These are phyloP conservation scores for Sherardia arvensis DNA, from an alignment of 257 asterid genomes.

Conservation along the genomic window DNA sequence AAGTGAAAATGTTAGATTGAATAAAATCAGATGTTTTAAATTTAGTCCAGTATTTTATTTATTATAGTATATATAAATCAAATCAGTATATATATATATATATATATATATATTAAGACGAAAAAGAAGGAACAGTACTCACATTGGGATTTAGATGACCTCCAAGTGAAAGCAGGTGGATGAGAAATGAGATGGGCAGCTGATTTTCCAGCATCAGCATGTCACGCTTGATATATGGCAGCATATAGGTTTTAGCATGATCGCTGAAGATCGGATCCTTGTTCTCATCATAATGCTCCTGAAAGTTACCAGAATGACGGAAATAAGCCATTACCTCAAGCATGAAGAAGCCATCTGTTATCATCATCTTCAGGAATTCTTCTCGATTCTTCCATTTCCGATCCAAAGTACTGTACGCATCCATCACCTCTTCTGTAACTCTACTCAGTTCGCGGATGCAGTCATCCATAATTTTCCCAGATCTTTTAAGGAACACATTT, in stretches of 20 bases:
- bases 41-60: too few species aligned
- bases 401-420: constrained; percentile 27
- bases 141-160: not conserved
- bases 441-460: constrained; percentile 12
- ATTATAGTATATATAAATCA: too few species aligned
- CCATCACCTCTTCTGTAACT: constrained; percentile 23
- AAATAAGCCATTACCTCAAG: not conserved
- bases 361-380: not conserved
- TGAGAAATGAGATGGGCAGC: not conserved
- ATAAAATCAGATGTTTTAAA: too few species aligned
- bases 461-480: constrained; percentile 14
- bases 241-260: constrained; percentile 23
- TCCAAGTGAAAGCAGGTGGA: not conserved
- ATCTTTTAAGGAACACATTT: constrained; percentile 17
- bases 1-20: too few species aligned
- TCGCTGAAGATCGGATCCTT: constrained; percentile 28
- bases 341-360: constrained; percentile 6
- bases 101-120: too few species aligned
- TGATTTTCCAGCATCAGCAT: not conserved
- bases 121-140: too few species aligned
- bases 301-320: too few species aligned
- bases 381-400: not conserved
- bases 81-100: too few species aligned
- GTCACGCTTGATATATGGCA: not conserved
- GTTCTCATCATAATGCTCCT: not conserved